These are phyloP conservation scores for Candida montana DNA, from an alignment of 805 yeast genomes.

Conservation along the genomic window DNA sequence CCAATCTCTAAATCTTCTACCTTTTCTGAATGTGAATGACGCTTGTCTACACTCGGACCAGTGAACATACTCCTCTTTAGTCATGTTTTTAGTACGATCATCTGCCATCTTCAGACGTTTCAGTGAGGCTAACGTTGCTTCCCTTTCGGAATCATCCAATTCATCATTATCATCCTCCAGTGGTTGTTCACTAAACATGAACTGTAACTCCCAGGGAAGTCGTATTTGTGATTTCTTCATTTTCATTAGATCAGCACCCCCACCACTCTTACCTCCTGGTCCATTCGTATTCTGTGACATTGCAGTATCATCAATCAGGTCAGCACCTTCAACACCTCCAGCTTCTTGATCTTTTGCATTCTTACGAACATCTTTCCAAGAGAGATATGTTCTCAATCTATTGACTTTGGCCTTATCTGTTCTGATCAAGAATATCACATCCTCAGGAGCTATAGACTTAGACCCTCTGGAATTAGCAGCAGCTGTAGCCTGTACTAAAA, in stretches of 20 bases:
- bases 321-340: conserved; percentile 52
- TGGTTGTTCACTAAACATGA: conserved; percentile 90
- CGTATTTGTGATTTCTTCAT: conserved; percentile 73
- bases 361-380: conserved; percentile 97
- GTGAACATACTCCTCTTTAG: conserved; percentile 94
- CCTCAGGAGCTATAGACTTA: conserved; percentile 84
- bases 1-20: conserved; percentile 95
- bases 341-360: conserved; percentile 63
- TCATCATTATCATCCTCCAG: conserved; percentile 62
- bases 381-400: conserved; percentile 79
- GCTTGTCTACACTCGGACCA: conserved; percentile 99
- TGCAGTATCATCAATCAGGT: conserved; percentile 38
- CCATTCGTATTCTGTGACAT: conserved; percentile 19
- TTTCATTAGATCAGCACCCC: conserved; percentile 41
- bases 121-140: conserved; percentile 82
- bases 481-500: conserved; percentile 66
- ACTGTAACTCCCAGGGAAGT: conserved; percentile 92
- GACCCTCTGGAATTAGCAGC: conserved; percentile 79
- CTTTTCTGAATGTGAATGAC: conserved; percentile 88
- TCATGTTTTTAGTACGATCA: conserved; percentile 89
- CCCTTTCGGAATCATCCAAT: conserved; percentile 84
- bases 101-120: conserved; percentile 89
- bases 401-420: conserved; percentile 94
- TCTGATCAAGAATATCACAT: conserved; percentile 84
- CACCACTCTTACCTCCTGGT: conserved; percentile 27